Conservation (phyloP, 2,329 filamentous ascomycete genomes). For the Neofusicoccum cordaticola region DNA sequence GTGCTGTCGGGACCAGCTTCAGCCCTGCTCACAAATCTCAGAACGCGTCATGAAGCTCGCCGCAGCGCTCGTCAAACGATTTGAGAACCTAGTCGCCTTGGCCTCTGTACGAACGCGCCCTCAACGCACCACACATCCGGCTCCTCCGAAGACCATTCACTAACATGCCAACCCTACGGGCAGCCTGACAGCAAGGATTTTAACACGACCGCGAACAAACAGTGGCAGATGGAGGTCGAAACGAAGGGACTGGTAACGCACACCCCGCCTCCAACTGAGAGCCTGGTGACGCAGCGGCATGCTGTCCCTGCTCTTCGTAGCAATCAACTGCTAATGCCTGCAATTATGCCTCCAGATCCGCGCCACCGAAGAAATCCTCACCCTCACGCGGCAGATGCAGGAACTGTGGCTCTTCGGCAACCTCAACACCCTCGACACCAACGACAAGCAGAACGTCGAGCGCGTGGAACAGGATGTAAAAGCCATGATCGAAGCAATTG, state of each 20-base stretch:
- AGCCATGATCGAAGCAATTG: conserved; percentile 46
- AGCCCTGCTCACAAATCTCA: conserved; percentile 19
- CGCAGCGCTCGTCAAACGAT: conserved; percentile 48
- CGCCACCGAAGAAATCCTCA: conserved; percentile 60
- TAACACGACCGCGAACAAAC: conserved; percentile 55
- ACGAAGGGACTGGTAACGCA: conserved; percentile 54
- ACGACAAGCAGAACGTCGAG: conserved; percentile 20
- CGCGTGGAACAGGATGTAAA: conserved; percentile 47
- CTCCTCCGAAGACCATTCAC: neutral
- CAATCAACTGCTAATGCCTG: neutral
- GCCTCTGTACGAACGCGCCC: conserved; percentile 41
- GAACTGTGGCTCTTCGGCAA: conserved; percentile 67
- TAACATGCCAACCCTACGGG: neutral
- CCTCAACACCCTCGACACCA: conserved; percentile 51
- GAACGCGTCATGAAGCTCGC: conserved; percentile 41
- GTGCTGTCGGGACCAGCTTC: neutral
- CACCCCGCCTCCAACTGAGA: too few relatives aligned
- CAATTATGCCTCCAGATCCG: conserved; percentile 44
- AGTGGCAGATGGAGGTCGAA: conserved; percentile 58
- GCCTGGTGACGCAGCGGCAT: too few relatives aligned
- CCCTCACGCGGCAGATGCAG: conserved; percentile 60
- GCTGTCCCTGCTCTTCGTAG: too few relatives aligned
- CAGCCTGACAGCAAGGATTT: conserved; percentile 53
- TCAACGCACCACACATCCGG: too few relatives aligned
- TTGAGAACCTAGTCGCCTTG: conserved; percentile 55